Percentiles rank a stretch among this genome's conserved stretches.
phyloP scores from a whole-genome alignment of 2,329 filamentous ascomycete genomes.

The Arthroderma uncinatum region DNA sequence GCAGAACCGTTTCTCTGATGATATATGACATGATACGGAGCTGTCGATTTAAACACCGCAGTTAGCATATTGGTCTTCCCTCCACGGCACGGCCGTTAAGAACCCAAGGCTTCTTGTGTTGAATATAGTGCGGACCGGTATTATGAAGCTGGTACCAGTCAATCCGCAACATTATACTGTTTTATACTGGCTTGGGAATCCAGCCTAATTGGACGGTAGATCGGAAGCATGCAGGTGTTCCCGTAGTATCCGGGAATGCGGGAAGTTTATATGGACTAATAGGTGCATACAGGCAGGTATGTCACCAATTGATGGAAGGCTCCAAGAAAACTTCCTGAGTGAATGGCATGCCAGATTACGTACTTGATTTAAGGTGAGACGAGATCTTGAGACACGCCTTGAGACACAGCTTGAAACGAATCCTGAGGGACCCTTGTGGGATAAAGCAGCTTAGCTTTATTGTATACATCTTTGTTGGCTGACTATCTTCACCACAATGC shows the following conservation, averaged over 20 bases:
- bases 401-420: conserved; percentile 1
- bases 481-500: background rate
- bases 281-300: background rate
- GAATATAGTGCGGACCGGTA: background rate
- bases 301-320: background rate
- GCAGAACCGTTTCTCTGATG: background rate
- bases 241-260: background rate
- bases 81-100: background rate
- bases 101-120: background rate
- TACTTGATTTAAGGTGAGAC: background rate
- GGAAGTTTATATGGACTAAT: background rate
- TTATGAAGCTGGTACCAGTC: background rate
- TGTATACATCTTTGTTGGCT: background rate
- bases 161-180: background rate
- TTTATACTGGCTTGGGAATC: background rate
- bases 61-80: background rate
- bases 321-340: background rate
- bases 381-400: background rate
- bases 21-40: background rate
- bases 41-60: background rate
- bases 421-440: background rate
- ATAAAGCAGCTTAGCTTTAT: background rate
- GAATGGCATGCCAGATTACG: background rate
- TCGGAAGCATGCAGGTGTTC: too few species aligned
- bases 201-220: background rate